These are phyloP conservation scores for Arthrobotrys entomopaga DNA, from an alignment of 2,329 filamentous ascomycete species.

Conservation along the genomic window DNA sequence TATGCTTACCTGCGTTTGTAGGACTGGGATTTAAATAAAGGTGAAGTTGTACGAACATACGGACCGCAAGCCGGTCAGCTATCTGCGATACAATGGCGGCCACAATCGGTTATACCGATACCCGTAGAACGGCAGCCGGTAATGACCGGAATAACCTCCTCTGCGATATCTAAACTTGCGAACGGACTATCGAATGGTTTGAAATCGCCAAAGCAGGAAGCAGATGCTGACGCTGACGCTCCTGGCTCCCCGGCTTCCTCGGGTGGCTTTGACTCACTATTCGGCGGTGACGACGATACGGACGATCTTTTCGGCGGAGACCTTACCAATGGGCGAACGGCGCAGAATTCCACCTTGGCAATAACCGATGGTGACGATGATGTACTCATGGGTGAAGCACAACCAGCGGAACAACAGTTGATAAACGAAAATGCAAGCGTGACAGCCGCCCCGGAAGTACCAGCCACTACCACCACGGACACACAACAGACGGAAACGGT, in stretches of 20 bases:
- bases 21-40: slow-evolving; percentile 94
- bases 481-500: slow-evolving; percentile 61
- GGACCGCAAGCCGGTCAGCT: slow-evolving; percentile 80
- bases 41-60: slow-evolving; percentile 78
- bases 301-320: slow-evolving; percentile 78
- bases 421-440: slow-evolving; percentile 51
- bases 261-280: slow-evolving; percentile 75
- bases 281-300: slow-evolving; percentile 79
- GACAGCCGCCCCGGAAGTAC: slow-evolving; percentile 24
- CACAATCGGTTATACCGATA: slow-evolving; percentile 76
- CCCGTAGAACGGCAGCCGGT: slow-evolving; percentile 70
- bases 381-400: slow-evolving; percentile 55
- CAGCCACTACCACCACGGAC: slow-evolving; percentile 35
- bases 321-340: slow-evolving; percentile 69
- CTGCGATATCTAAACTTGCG: slow-evolving; percentile 56
- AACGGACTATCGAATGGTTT: slow-evolving; percentile 57
- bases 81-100: slow-evolving; percentile 85
- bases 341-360: slow-evolving; percentile 60
- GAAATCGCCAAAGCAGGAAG: slow-evolving; percentile 43
- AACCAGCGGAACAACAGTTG: slow-evolving; percentile 50
- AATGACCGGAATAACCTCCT: slow-evolving; percentile 66
- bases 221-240: slow-evolving; percentile 56
- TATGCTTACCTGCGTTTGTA: slow-evolving; percentile 24
- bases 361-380: slow-evolving; percentile 62
- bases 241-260: slow-evolving; percentile 58